Base-by-base conservation (phyloP, 306 rosid genomes). In the Astragalus membranaceus region DNA sequence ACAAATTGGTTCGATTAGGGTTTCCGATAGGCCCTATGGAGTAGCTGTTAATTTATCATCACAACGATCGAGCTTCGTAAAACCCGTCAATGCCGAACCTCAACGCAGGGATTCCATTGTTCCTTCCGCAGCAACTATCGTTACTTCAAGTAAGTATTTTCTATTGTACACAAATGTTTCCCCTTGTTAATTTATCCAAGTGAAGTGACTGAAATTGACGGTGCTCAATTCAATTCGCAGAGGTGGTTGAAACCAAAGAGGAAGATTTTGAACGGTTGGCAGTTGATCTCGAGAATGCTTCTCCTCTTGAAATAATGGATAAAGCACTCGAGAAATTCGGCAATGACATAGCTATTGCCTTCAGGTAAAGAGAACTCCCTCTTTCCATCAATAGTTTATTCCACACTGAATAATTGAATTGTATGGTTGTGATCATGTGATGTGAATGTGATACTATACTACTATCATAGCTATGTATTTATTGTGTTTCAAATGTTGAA, bases 231-330 rank as follows among this genome's bases (percentile, higher is more conserved):
- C 3, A 26, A 44, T 77, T 54, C 59, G 82, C 86, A 89, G 96
- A 85, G 79, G 81, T 69, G 51, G 65, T 0, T 4, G 85, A 79
- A 59, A 72, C 78, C 16, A 72, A 54, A 5, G 87, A 86, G 76
- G 85, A 77, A 39, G 81, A 92, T 72, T 72, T 11, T 60, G 81
- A 67, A 17, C 73, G 66, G 49, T 81, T 89, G 73, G 92, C 92
- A 0, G 46, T 39, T 47, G 80, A 72, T 36, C 95, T 92, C 16
- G 81, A 62, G 47, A 84, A 75, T 78, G 95, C 96, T 76, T 92
- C 95, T 8, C 98, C 98, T 66, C 89, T 89, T 70, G 78, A 86
- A 74, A 81, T 92, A 13, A 92, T 92, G 77, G 92, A 89, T 23
- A 83, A 42, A 57, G 98, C 96, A 42, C 92, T 92, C 10, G 85